Percentiles rank a stretch among this genome's conserved stretches.
Conservation (phyloP, 495 filamentous ascomycete genomes). For the Aspergillus nanangensis region DNA sequence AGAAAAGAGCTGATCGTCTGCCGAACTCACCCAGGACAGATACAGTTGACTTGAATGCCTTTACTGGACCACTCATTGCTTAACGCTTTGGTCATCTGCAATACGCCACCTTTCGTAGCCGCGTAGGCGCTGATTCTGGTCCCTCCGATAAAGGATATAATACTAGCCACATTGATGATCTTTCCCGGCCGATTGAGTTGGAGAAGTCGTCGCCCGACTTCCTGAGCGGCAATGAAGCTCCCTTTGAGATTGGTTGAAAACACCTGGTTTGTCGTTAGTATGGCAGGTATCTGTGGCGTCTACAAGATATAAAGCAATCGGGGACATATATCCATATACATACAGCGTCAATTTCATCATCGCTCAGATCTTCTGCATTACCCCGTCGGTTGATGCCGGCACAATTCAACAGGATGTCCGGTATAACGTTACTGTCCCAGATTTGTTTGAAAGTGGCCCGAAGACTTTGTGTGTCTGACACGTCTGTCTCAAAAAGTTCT, state of each 20-base stretch:
- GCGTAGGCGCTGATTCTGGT: background rate
- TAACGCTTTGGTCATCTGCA: background rate
- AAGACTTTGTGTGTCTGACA: background rate
- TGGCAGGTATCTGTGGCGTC: too few relatives aligned
- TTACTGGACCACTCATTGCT: background rate
- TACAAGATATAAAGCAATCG: too few relatives aligned
- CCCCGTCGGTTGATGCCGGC: background rate
- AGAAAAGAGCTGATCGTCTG: background rate
- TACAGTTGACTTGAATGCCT: background rate
- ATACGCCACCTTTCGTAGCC: background rate
- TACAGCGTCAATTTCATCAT: slow-evolving; percentile 2
- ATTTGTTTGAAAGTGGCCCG: background rate
- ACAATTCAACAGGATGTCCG: background rate
- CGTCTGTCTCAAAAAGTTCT: background rate
- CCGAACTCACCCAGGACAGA: background rate
- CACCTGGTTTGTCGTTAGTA: background rate
- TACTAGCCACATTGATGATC: background rate
- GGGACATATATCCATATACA: too few relatives aligned
- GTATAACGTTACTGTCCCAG: background rate
- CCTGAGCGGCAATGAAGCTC: background rate
- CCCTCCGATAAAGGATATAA: background rate
- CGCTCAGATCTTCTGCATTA: background rate
- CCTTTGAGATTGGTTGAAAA: background rate
- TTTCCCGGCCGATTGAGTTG: background rate
- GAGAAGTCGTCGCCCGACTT: background rate